Base-by-base conservation (phyloP, 257 asterid species). In the Echites panduratus region DNA sequence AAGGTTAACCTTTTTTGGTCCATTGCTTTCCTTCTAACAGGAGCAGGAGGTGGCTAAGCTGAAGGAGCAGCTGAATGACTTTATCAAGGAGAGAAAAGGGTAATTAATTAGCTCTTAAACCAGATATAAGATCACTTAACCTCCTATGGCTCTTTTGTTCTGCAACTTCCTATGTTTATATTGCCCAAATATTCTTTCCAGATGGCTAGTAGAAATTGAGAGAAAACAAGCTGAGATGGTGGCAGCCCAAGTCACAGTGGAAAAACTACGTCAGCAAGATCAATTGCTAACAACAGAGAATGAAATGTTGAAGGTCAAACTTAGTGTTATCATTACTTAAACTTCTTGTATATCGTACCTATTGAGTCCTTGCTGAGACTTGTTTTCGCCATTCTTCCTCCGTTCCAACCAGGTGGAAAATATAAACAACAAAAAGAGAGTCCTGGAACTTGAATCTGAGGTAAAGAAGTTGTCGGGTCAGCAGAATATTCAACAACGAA, bases 141-240 rank as follows among this genome's bases (percentile, higher is more conserved):
- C 22, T 49, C 10, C 32, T 48, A 9, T 63, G 61, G 49, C 66
- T 44, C 44, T 32, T n/a, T 63, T 63, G 5, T 35, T n/a, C 27
- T 5, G 68, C 24, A 53, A 9, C 10, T 35, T 5, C 19, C 57
- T 48, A 26, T 64, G 27, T 71, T 75, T 68, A 68, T 70, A 49
- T 40, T 47, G 44, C 65, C 67, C 75, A 43, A 40, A 70, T 68
- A 49, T 54, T 38, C 71, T n/a, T 43, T 67, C 68, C 78, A 95
- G 99, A 79, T 95, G 99, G 99, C 84, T 95, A 7, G 97, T 87
- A 78, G 98, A 95, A 82, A 92, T 95, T 29, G 98, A 90, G 81
- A 85, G 95, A 77, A 95, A 90, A 78, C 99, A 90, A 82, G 88
- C 96, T 75, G 97, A 92, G 84, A 69, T 89, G 87, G 87, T 95